These are phyloP conservation scores for Phialophora tarda DNA, from an alignment of 2,329 filamentous ascomycete genomes.

Conservation along the genomic window DNA sequence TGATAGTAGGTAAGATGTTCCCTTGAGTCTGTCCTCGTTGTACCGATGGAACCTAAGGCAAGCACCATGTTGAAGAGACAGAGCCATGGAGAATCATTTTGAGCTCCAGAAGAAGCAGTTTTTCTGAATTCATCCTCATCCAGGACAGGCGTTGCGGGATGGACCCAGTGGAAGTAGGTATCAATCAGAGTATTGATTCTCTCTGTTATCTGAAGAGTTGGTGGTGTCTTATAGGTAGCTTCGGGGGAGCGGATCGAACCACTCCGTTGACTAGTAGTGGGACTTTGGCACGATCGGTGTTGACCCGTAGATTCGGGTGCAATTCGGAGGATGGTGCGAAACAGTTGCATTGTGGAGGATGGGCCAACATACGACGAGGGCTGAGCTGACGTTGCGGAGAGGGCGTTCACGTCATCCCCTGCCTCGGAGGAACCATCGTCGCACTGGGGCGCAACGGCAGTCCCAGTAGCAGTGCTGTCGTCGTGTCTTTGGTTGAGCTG, in stretches of 20 bases:
- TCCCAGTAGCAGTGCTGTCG: not conserved
- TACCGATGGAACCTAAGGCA: conserved; percentile 37
- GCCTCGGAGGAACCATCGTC: conserved; percentile 13
- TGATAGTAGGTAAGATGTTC: conserved; percentile 36
- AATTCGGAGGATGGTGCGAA: conserved; percentile 25
- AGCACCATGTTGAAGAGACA: conserved; percentile 40
- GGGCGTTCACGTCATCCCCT: conserved; percentile 25
- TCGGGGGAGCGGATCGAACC: conserved; percentile 13
- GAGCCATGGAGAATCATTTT: conserved; percentile 37
- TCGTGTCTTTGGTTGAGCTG: not conserved
- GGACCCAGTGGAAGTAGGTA: conserved; percentile 36
- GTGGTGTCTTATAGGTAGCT: not conserved
- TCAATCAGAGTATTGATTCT: conserved; percentile 27
- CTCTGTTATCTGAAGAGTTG: conserved; percentile 17
- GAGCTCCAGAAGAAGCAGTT: conserved; percentile 22
- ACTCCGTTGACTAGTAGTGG: conserved; percentile 14
- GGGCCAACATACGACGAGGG: conserved; percentile 26
- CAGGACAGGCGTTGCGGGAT: conserved; percentile 37
- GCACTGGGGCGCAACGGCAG: not conserved
- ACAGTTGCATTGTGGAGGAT: conserved; percentile 29
- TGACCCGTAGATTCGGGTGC: conserved; percentile 21
- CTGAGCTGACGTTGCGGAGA: conserved; percentile 19
- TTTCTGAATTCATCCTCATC: conserved; percentile 36
- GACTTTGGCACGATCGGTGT: conserved; percentile 7
- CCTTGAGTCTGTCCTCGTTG: conserved; percentile 28